A percentile compares a stretch with the other conserved stretches of the same genome.
Evolutionary conservation across 1,139 yeast species (phyloP).

Genomic region (Hansenula anomala): DNA sequence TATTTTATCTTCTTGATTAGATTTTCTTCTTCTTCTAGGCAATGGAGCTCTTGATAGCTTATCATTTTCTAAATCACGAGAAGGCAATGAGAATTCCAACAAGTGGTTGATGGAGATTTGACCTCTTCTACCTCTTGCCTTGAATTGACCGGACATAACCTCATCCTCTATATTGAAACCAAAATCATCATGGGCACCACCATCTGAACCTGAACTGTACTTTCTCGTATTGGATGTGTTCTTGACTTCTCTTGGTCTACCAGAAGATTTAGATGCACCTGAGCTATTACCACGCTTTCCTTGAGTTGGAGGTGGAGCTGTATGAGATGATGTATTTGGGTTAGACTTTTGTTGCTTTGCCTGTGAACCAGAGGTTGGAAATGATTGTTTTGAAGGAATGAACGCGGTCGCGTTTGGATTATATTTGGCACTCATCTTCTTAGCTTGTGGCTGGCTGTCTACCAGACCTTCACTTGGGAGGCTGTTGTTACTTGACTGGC

Average conservation of each 20-base stretch:
- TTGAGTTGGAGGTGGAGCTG: conserved; percentile 13
- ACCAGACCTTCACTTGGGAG: background rate
- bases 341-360: conserved; percentile 4
- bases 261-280: background rate
- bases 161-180: conserved; percentile 31
- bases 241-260: conserved; percentile 10
- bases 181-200: conserved; percentile 12
- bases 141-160: conserved; percentile 27
- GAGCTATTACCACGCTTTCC: conserved; percentile 4
- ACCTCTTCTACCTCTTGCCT: conserved; percentile 40
- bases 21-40: conserved; percentile 18
- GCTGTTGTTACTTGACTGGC: background rate
- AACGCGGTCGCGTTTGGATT: conserved; percentile 14
- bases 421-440: conserved; percentile 11
- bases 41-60: conserved; percentile 5
- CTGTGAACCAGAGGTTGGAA: conserved; percentile 1
- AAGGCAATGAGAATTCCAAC: conserved; percentile 57
- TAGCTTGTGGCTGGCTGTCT: background rate
- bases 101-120: conserved; percentile 61
- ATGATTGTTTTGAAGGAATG: conserved; percentile 5
- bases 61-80: conserved; percentile 31
- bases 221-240: background rate
- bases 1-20: conserved; percentile 22
- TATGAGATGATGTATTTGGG: conserved; percentile 15
- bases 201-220: background rate